phyloP scores from a whole-genome alignment of 768 basidiomycete species.

The Mycena crocata region DNA sequence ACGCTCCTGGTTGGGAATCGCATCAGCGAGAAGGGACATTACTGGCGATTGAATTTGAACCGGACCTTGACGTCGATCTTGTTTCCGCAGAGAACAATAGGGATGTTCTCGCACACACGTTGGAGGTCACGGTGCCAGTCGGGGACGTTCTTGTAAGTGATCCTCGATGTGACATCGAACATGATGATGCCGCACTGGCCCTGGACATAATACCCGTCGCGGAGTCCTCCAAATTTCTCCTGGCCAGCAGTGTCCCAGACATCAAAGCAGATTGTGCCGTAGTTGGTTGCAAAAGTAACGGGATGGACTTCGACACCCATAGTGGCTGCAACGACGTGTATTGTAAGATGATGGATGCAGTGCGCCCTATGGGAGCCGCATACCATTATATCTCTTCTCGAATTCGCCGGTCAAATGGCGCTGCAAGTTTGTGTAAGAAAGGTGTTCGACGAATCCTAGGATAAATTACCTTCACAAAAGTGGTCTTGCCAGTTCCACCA shows the following conservation, averaged over 20 bases:
- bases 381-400: constrained; percentile 99
- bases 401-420: constrained; percentile 99
- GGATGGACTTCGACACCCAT: constrained; percentile 99
- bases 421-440: constrained; percentile 66
- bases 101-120: constrained; percentile 99
- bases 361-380: constrained; percentile 46
- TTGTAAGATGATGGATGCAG: no score
- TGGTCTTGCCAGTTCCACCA: constrained; percentile 98
- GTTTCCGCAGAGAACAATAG: constrained; percentile 99
- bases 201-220: constrained; percentile 96
- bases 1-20: no score
- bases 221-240: constrained; percentile 99
- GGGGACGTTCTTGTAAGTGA: constrained; percentile 99
- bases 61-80: constrained; percentile 99
- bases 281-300: constrained; percentile 96
- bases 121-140: constrained; percentile 99
- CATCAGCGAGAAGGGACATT: constrained; percentile 21
- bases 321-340: constrained; percentile 90
- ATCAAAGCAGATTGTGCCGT: constrained; percentile 98
- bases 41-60: constrained; percentile 16
- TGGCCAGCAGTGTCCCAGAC: constrained; percentile 99
- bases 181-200: constrained; percentile 99
- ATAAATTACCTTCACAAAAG: constrained; percentile 90
- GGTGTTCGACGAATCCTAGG: constrained; percentile 38
- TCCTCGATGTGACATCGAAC: constrained; percentile 99